phyloP scores from a whole-genome alignment of 2,329 filamentous ascomycete species.

The Xylaria sp. region DNA sequence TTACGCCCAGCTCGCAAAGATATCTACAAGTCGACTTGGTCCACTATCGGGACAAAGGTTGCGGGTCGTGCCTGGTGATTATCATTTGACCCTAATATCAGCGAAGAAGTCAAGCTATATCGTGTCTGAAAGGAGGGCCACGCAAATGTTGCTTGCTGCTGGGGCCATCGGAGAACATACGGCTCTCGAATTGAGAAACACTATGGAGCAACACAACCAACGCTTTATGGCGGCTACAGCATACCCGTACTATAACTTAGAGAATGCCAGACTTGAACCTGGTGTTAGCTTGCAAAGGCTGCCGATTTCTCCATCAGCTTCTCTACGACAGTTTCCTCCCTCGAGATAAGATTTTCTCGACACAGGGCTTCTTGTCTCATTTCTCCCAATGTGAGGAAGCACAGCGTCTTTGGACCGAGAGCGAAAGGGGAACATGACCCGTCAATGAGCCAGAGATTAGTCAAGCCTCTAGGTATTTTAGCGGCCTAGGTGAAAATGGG shows the following conservation, averaged over 20 bases:
- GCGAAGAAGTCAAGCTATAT: conserved; percentile 27
- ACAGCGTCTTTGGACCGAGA: conserved; percentile 36
- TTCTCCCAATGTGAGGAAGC: conserved; percentile 37
- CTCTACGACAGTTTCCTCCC: conserved; percentile 13
- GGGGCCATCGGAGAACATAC: conserved; percentile 4
- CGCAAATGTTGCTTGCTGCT: conserved; percentile 10
- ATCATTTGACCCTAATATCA: conserved; percentile 31
- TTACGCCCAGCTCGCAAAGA: conserved; percentile 34
- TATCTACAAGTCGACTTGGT: conserved; percentile 31
- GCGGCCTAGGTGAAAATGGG: conserved; percentile 23
- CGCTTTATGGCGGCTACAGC: conserved; percentile 40
- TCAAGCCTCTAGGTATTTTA: conserved; percentile 29
- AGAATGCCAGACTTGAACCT: conserved; percentile 38
- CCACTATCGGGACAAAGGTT: conserved; percentile 28
- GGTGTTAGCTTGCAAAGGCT: conserved; percentile 42
- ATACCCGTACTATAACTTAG: conserved; percentile 39
- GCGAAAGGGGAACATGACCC: conserved; percentile 26
- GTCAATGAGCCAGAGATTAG: conserved; percentile 27
- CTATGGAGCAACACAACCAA: conserved; percentile 27
- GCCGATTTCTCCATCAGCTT: conserved; percentile 28
- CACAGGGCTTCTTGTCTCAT: conserved; percentile 38
- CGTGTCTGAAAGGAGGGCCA: conserved; percentile 27
- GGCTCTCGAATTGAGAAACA: conserved; percentile 23
- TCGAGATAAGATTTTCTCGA: conserved; percentile 32
- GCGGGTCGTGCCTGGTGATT: conserved; percentile 36